Evolutionary conservation across 208 protist species (phyloP), one percentile per base, ranked within the genome.

Genomic region (Crithidia brevicula): DNA sequence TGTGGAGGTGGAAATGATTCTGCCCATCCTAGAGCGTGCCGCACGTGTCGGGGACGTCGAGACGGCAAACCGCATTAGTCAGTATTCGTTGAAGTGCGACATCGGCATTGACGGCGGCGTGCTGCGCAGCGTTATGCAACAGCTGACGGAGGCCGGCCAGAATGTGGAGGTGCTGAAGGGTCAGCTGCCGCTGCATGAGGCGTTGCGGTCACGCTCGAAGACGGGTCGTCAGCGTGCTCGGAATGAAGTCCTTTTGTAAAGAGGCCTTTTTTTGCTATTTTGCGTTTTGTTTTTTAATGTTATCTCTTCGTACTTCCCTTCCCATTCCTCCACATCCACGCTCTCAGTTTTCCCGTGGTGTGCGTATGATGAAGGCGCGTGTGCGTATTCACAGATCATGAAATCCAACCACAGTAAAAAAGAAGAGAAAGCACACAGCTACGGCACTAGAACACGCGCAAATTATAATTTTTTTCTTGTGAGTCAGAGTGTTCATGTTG

Each of bases 1-100:
- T 4, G 82, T 95, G 7, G 90, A 95, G 87, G 82, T 93, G 69
- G 90, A 95, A 69, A 95, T 95, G 90, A 78, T 95, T 33, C 66
- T 95, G 52, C 86, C 87, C 0, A 92, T 93, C 18, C 22, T 95
- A 8, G 90, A 95, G 73, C 83, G 90, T 0, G 90, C 87, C 27
- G 90, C 87, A 10, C 77, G 83, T 30, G 90, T 72, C 27, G 90
- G 90, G 13, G 90, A 95, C 47, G 86, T 73, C 13, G 87, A 91
- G 47, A 92, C 86, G 38, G 90, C 84, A 16, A 87, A 86, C 45
- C 82, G 78, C 43, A 46, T 95, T 34, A 91, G 85, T 51, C 79
- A 92, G 54, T 93, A 85, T 59, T 75, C 90, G 11, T 81, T 95
- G 34, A 85, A 93, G 66, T 92, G 84, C 51, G 90, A 95, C 62